Evolutionary conservation across 1,284 basidiomycete genomes (phyloP), one percentile per base, ranked within the genome.

Genomic region (Meira nashicola): DNA sequence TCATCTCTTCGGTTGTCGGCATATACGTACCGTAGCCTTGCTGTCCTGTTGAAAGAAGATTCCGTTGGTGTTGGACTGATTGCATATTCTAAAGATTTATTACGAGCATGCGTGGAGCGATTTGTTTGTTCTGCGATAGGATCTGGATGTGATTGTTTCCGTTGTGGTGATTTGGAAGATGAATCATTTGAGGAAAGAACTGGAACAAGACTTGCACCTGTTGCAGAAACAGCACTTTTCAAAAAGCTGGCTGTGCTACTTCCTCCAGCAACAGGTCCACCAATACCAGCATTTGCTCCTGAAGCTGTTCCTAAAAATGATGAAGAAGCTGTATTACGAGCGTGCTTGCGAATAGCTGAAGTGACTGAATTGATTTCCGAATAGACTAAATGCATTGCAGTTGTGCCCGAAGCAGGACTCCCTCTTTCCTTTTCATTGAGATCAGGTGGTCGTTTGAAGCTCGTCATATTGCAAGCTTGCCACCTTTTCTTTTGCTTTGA

Each of bases 301-400:
- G 25, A 50, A 46, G 25, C 17, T 52, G 55, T 15, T 25, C 55
- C 46, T 53, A 62, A 46, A 28, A 43, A 43, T 33, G 44, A 71
- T 57, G 39, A 64, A 8, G 63, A 63, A n/a, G 71, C 54, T 11
- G 67, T 58, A 28, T 55, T 64, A 17, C 72, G 59, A 19, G 68
- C 61, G 23, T 66, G 68, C 81, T 93, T 91, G 78, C 94, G 89
- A 90, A 98, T 95, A n/a, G 86, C 85, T 3, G 92, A 91, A 43
- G 92, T 95, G 68, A 98, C 89, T 11, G 90, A 84, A 57, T 93
- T 84, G 65, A 96, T 89, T 82, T 97, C 93, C 40, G 89, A 87
- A 64, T 87, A 84, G 25, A 94, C 79, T 49, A 93, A 85, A 83
- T 93, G 89, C 82, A 70, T 17, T 51, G 39, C 4, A 5, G 37